Evolutionary conservation across 2,329 filamentous ascomycete species (phyloP).

Genomic region (Phialophora expanda): DNA sequence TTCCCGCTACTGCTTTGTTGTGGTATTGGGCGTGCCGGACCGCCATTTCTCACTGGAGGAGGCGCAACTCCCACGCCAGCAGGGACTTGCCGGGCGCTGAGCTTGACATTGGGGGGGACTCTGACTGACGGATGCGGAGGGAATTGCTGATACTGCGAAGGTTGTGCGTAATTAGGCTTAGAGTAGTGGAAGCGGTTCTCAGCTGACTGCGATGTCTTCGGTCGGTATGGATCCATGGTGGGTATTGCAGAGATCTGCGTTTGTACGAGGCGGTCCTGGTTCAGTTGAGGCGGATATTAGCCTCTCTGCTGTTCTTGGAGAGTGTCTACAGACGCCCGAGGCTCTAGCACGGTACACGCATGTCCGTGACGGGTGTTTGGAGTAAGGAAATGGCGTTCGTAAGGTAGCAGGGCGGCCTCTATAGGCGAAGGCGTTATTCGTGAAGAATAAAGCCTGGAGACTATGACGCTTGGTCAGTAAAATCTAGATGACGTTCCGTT

Average conservation of each 20-base stretch:
- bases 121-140: conserved; percentile 34
- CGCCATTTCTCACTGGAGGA: conserved; percentile 28
- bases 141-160: conserved; percentile 34
- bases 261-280: too few species aligned
- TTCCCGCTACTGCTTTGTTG: conserved; percentile 13
- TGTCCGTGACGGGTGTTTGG: conserved; percentile 13
- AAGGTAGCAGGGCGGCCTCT: neutral
- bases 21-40: conserved; percentile 14
- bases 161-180: conserved; percentile 32
- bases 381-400: neutral
- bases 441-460: neutral
- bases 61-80: conserved; percentile 34
- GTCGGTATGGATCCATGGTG: conserved; percentile 16
- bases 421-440: neutral
- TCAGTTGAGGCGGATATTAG: neutral
- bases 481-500: neutral
- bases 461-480: neutral
- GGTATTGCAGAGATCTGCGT: neutral
- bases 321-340: neutral
- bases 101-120: conserved; percentile 30
- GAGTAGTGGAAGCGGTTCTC: conserved; percentile 33
- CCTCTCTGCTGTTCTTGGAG: neutral
- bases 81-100: conserved; percentile 33
- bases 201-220: conserved; percentile 11
- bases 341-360: conserved; percentile 9